Conservation (phyloP, 306 rosid genomes). For the Inga oerstediana region DNA sequence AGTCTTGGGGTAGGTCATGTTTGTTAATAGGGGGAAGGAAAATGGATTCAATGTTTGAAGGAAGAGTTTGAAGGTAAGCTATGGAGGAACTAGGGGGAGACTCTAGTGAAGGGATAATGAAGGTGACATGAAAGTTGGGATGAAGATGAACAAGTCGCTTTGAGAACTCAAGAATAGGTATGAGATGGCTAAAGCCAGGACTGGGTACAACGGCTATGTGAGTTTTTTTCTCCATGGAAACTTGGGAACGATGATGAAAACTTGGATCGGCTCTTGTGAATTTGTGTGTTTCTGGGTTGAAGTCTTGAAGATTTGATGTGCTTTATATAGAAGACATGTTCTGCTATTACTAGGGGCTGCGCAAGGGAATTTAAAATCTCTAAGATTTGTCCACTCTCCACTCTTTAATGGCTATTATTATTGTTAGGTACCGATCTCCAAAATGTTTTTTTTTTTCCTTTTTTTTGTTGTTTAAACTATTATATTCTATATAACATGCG, state of each 20-base stretch:
- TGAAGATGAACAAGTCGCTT: conserved; percentile 24
- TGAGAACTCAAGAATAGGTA: conserved; percentile 34
- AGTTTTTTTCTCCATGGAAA: conserved; percentile 25
- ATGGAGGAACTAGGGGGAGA: conserved; percentile 1
- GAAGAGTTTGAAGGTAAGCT: neutral
- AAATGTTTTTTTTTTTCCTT: too few species aligned
- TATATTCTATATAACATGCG: too few species aligned
- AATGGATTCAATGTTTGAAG: neutral
- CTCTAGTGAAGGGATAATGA: conserved; percentile 26
- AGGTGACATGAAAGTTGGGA: conserved; percentile 19
- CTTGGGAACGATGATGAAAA: too few species aligned
- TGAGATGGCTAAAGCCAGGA: conserved; percentile 22
- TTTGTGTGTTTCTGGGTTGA: neutral
- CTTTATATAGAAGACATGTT: neutral
- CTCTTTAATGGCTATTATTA: too few species aligned
- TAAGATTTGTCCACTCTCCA: too few species aligned
- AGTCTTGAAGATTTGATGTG: neutral
- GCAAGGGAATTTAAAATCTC: too few species aligned
- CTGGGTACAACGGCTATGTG: conserved; percentile 22
- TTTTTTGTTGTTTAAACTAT: too few species aligned
- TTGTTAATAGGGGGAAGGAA: conserved; percentile 24
- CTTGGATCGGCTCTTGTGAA: neutral
- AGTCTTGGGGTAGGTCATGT: neutral
- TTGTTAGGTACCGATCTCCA: too few species aligned
- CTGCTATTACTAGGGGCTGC: neutral